Percentiles rank a stretch among this genome's conserved stretches.
phyloP scores from a whole-genome alignment of 805 yeast species.

The Candida koratica region DNA sequence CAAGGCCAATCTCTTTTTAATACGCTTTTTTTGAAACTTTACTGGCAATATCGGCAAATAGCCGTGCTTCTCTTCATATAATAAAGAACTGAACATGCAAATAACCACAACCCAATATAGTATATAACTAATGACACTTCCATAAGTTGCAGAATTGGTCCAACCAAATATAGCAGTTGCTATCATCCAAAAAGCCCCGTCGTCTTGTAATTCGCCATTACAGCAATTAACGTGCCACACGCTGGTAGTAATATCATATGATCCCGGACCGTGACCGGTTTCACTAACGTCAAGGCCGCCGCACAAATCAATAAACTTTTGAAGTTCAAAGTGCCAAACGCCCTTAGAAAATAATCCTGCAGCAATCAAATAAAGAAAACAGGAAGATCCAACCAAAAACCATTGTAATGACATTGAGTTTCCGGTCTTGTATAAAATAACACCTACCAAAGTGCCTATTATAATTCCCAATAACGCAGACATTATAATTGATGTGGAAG shows the following conservation, averaged over 20 bases:
- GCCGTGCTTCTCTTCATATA: slow-evolving; percentile 54
- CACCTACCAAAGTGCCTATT: slow-evolving; percentile 62
- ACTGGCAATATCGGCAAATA: slow-evolving; percentile 60
- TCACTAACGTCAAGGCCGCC: slow-evolving; percentile 83
- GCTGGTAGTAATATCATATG: slow-evolving; percentile 72
- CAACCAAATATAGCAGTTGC: slow-evolving; percentile 87
- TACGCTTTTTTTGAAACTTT: slow-evolving; percentile 52
- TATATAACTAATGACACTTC: slow-evolving; percentile 72
- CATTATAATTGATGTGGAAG: slow-evolving; percentile 55
- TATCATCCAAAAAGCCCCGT: slow-evolving; percentile 73
- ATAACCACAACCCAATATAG: slow-evolving; percentile 63
- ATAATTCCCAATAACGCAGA: slow-evolving; percentile 50
- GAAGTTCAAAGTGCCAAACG: slow-evolving; percentile 85
- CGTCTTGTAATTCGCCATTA: slow-evolving; percentile 80
- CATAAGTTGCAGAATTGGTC: slow-evolving; percentile 92
- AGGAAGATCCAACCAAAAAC: slow-evolving; percentile 70
- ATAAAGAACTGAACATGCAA: slow-evolving; percentile 36
- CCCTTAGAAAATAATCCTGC: slow-evolving; percentile 86
- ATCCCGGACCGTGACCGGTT: slow-evolving; percentile 90
- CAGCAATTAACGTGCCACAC: slow-evolving; percentile 97
- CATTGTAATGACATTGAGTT: slow-evolving; percentile 70
- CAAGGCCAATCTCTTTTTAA: slow-evolving; percentile 33
- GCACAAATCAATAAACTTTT: slow-evolving; percentile 67
- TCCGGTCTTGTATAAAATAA: slow-evolving; percentile 70
- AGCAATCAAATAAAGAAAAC: slow-evolving; percentile 77